These are phyloP conservation scores for Ogataea degrootiae DNA, from an alignment of 805 yeast genomes.

Conservation along the genomic window DNA sequence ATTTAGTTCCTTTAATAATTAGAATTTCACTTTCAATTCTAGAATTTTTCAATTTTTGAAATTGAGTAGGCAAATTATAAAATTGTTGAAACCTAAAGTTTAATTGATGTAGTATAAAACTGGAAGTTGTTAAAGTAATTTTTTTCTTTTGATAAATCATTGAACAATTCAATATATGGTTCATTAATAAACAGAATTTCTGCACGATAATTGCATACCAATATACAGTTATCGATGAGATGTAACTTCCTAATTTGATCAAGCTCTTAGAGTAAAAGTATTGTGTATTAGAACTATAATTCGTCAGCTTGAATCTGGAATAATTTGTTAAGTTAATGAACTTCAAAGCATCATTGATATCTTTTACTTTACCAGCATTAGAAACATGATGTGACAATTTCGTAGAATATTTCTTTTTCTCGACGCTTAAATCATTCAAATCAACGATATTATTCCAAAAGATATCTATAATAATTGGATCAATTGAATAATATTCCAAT, in stretches of 20 bases:
- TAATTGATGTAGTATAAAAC: slow-evolving; percentile 67
- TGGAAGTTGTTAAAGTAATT: slow-evolving; percentile 6
- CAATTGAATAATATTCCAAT: slow-evolving; percentile 71
- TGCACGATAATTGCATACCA: slow-evolving; percentile 8
- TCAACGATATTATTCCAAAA: slow-evolving; percentile 27
- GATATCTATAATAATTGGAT: slow-evolving; percentile 66
- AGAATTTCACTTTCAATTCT: slow-evolving; percentile 36
- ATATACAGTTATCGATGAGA: not conserved
- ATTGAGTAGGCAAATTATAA: slow-evolving; percentile 76
- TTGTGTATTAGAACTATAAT: not conserved
- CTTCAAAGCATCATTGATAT: slow-evolving; percentile 23
- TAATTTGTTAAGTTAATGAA: slow-evolving; percentile 29
- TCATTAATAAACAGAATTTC: slow-evolving; percentile 9
- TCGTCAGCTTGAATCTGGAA: slow-evolving; percentile 17
- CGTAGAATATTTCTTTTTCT: slow-evolving; percentile 21
- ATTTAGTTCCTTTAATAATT: slow-evolving; percentile 35
- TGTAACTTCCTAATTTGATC: not conserved
- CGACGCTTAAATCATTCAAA: slow-evolving; percentile 6
- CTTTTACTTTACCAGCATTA: slow-evolving; percentile 9
- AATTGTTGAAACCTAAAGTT: slow-evolving; percentile 74
- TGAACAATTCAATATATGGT: slow-evolving; percentile 10
- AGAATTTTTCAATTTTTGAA: slow-evolving; percentile 43
- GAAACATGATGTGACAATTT: slow-evolving; percentile 25
- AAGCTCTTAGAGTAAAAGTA: slow-evolving; percentile 1
- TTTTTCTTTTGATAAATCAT: slow-evolving; percentile 1